A percentile compares a stretch with the other conserved stretches of the same genome.
Conservation (phyloP, 176 grass and related monocot species). For the Echinochloa phyllopogon region DNA sequence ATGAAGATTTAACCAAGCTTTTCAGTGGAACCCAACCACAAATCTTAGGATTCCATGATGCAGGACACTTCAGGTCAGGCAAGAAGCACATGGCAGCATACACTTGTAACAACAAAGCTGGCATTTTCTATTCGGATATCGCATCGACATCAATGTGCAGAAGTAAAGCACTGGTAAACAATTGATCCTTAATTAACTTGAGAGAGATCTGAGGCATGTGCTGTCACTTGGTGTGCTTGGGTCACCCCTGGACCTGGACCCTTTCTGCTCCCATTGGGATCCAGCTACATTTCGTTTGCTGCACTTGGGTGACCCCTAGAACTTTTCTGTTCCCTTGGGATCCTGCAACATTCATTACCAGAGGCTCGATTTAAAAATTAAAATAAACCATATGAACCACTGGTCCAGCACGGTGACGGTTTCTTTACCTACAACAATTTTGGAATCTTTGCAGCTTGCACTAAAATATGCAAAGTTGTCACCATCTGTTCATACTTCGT, state of each 20-base stretch:
- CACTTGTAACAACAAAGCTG: conserved; percentile 25
- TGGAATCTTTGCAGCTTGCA: conserved; percentile 46
- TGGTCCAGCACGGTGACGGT: neutral
- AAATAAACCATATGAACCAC: conserved; percentile 20
- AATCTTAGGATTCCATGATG: conserved; percentile 22
- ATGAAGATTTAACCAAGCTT: conserved; percentile 22
- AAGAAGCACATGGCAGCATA: conserved; percentile 28
- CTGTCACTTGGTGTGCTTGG: conserved; percentile 26
- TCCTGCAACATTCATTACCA: neutral
- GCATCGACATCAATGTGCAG: conserved; percentile 20
- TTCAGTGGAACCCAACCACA: conserved; percentile 9
- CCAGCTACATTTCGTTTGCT: conserved; percentile 9
- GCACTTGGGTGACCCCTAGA: too few species aligned
- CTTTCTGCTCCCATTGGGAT: conserved; percentile 21
- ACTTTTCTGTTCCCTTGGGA: too few species aligned
- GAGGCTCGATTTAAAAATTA: neutral
- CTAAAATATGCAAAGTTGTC: conserved; percentile 34
- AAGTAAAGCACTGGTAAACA: conserved; percentile 34
- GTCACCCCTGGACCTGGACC: conserved; percentile 32
- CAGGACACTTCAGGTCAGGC: conserved; percentile 4
- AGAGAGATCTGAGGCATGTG: conserved; percentile 50
- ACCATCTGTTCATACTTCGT: conserved; percentile 22
- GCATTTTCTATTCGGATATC: conserved; percentile 43
- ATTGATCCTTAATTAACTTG: conserved; percentile 41
- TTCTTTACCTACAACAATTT: neutral